Evolutionary conservation across 371 early-diverging fungal genomes (phyloP), one percentile per base, ranked within the genome.

Genomic region (Apophysomyces variabilis): DNA sequence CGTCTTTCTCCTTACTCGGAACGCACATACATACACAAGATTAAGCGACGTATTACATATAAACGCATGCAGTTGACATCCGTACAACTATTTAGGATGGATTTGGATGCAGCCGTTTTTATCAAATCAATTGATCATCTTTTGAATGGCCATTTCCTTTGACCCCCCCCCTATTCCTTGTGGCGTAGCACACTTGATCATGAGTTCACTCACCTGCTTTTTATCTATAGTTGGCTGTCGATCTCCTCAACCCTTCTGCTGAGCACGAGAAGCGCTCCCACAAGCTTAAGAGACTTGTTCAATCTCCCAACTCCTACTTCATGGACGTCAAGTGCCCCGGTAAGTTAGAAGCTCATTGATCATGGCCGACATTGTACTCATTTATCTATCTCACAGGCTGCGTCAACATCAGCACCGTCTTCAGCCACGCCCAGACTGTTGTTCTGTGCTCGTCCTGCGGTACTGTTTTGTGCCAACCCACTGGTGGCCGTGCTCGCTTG

Each of bases 301-400:
- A 96, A 87, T 90, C 90, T 75, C 96, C 98, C 74, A 97, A 99
- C 93, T 97, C 99, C 54, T 99, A 92, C 92, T 99, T 99, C 87
- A 99, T 99, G 98, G 98, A 99, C 78, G 98, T 99, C 64, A 97
- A 97, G 90, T 99, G 99, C 91, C 89, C 92, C 62, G 93, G 93
- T 91, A 79, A 65, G 78, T 77, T 57, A 36, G 26, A 18, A 41
- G 35, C 18, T 9, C 35, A 46, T 6, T 16, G 7, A 38, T 7
- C 14, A 11, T 26, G 47, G 6, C 38, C 9, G 18, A 43, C 5
- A 43, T 43, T 36, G 5, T 60, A 18, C 12, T 56, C 21, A 35
- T 41, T 47, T 16, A 46, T 47, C 45, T 60, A 1, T 39, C 35
- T 32, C 38, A 18, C 50, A 85, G 95, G 94, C 50, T 99, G 99